These are phyloP conservation scores for Chlorophyllum brunneum DNA, from an alignment of 768 basidiomycete genomes.

Conservation along the genomic window DNA sequence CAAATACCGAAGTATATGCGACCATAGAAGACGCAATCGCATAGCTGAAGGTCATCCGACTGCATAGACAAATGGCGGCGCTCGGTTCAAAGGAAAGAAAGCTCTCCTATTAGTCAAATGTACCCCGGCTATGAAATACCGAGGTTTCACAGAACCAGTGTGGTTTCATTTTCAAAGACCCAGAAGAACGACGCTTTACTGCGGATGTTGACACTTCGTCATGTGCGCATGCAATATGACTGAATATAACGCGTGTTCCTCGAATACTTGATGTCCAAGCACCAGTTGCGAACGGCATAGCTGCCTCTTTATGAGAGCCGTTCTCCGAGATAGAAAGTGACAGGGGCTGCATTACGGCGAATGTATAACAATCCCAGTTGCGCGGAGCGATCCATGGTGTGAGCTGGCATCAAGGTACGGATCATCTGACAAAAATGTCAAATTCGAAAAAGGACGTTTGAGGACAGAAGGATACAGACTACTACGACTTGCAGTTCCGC, in stretches of 20 bases:
- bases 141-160: slow-evolving; percentile 5
- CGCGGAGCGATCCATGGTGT: no score
- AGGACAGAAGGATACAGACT: neutral
- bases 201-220: no score
- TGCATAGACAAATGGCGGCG: neutral
- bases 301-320: no score
- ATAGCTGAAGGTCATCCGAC: neutral
- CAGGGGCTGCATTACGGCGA: neutral
- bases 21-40: neutral
- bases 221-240: no score
- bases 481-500: neutral
- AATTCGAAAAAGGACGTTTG: no score
- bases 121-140: no score
- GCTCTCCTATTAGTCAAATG: neutral
- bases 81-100: neutral
- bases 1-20: slow-evolving; percentile 4
- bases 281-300: no score
- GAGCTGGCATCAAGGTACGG: neutral
- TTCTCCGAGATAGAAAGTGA: neutral
- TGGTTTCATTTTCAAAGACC: neutral
- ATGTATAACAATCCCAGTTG: neutral
- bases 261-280: no score
- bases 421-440: neutral
- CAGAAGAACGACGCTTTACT: no score
- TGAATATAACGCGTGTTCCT: no score